Percentiles rank a stretch among this genome's conserved stretches.
Evolutionary conservation across 768 basidiomycete genomes (phyloP).

Genomic region (Rhizopogon sp.): DNA sequence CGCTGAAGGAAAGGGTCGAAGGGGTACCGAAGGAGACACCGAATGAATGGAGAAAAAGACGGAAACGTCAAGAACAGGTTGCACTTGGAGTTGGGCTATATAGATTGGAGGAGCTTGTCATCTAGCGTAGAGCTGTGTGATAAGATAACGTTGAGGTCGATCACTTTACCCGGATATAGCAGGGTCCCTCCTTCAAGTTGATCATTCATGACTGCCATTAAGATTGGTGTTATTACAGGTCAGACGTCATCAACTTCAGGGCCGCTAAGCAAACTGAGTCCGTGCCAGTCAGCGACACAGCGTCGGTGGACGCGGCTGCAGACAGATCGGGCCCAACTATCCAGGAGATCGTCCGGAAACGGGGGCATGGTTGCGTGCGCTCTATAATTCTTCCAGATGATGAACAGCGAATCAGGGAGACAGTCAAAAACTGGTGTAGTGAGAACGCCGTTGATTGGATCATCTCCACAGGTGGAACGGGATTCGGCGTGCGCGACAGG

Average conservation of each 20-base stretch:
- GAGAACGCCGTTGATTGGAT: conserved; percentile 60
- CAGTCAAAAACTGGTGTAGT: conserved; percentile 42
- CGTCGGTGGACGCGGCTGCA: conserved; percentile 37
- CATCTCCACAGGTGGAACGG: conserved; percentile 84
- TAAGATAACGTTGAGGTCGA: not conserved
- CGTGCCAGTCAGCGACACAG: conserved; percentile 66
- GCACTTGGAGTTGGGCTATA: conserved; percentile 58
- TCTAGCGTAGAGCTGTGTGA: conserved; percentile 28
- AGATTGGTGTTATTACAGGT: conserved; percentile 24
- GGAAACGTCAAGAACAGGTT: conserved; percentile 45
- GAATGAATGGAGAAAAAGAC: conserved; percentile 48
- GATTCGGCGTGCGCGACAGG: conserved; percentile 73
- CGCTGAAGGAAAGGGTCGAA: conserved; percentile 36
- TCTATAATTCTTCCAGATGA: conserved; percentile 65
- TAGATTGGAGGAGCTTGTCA: conserved; percentile 63
- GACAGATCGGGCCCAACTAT: conserved; percentile 70
- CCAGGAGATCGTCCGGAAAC: conserved; percentile 38
- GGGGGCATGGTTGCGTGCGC: conserved; percentile 33
- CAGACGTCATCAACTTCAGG: not conserved
- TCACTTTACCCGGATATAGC: not conserved
- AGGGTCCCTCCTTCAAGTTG: too few species aligned
- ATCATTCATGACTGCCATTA: conserved; percentile 19
- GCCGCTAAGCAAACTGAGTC: not conserved
- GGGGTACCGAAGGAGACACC: conserved; percentile 25
- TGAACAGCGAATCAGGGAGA: conserved; percentile 39